Base-by-base conservation (phyloP, 768 basidiomycete species). In the Leccinellum rugosiceps region DNA sequence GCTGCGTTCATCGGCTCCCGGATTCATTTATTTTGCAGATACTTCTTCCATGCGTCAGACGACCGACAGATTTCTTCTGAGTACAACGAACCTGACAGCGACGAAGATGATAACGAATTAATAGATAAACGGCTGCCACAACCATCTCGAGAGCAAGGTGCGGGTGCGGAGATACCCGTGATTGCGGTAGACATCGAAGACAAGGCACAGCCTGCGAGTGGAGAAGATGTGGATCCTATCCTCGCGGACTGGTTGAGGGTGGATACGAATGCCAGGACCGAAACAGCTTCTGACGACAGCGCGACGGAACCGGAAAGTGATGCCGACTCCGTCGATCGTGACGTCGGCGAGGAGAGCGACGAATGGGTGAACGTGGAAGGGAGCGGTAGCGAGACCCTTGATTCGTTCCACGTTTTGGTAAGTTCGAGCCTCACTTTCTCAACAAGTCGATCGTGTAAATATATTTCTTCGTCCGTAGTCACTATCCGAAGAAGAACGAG, bases 1-100 rank as follows among this genome's bases (percentile, higher is more conserved):
- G 35, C 58, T 53, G 15, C 26, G 0, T 56, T 3, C 28, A 31
- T 38, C 45, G 23, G n/a, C 46, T 28, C 38, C 17, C 4, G 17
- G 52, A 13, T 55, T 55, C 23, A 55, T 38, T 5, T 23, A 25
- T 19, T 4, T 52, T 13, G 52, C 54, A 92, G 89, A 66, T 92
- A 91, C 68, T 90, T 92, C 72, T 91, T 92, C 74, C 82, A 88
- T 65, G 85, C 90, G 4, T 88, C 84, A 0, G 70, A 75, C 1
- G 72, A 70, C 6, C 79, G 86, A 38, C 75, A 71, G 60, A 72
- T 75, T 17, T 74, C 72, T 10, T 77, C 80, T 1, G 87, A 85
- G 34, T 90, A 86, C 62, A 67, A 72, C 13, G 57, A 78, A 47
- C 76, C 73, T 15, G 77, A 74, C 50, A 73, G 68, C 19, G 67